phyloP scores from a whole-genome alignment of 257 asterid genomes.

The Cynanchum wilfordii region DNA sequence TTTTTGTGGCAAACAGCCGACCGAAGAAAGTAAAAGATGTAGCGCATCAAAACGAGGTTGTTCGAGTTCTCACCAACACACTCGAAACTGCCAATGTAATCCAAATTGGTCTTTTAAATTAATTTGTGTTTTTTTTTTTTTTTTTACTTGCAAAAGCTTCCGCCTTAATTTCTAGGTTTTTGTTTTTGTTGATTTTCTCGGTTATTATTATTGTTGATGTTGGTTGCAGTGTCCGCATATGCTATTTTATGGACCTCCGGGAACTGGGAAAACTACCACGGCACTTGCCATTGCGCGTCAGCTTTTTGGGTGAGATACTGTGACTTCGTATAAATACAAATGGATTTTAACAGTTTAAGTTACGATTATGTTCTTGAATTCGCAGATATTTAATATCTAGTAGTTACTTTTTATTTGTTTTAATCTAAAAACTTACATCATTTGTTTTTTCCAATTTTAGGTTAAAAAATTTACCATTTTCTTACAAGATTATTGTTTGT shows the following conservation, averaged over 20 bases:
- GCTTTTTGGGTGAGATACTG: slow-evolving; percentile 66
- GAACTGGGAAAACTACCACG: slow-evolving; percentile 94
- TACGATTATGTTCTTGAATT: neutral
- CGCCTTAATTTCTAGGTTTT: slow-evolving; percentile 6
- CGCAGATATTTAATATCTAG: neutral
- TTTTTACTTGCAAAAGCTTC: neutral
- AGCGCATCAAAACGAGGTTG: slow-evolving; percentile 96
- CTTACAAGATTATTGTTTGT: neutral
- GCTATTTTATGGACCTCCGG: slow-evolving; percentile 98
- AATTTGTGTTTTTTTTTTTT: slow-evolving; percentile 4
- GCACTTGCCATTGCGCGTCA: slow-evolving; percentile 96
- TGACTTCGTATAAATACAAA: neutral
- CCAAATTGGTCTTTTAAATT: neutral
- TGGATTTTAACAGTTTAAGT: neutral
- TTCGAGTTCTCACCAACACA: slow-evolving; percentile 92
- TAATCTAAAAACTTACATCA: neutral
- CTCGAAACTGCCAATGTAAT: slow-evolving; percentile 85
- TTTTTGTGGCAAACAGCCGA: slow-evolving; percentile 47
- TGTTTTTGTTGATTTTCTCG: neutral
- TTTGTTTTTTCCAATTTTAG: too few species aligned
- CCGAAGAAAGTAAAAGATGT: slow-evolving; percentile 97
- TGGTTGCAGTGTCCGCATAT: slow-evolving; percentile 77
- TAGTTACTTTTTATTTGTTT: neutral
- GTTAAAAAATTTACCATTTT: neutral
- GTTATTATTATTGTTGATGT: neutral